phyloP scores from a whole-genome alignment of 2,329 filamentous ascomycete species.

The Akanthomyces uredinophilus region DNA sequence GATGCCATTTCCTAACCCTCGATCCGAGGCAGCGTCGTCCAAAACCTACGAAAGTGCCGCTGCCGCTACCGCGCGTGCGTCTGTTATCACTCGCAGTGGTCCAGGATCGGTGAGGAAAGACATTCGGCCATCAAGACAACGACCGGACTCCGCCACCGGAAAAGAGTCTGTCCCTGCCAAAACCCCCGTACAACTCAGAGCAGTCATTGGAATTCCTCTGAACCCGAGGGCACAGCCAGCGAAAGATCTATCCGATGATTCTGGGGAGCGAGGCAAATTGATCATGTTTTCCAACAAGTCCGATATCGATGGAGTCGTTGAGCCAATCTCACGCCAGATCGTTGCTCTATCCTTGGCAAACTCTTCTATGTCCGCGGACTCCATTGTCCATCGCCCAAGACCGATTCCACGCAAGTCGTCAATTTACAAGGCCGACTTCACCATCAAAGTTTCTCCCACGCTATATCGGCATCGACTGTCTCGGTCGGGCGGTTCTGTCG shows the following conservation, averaged over 20 bases:
- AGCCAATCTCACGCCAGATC: not conserved
- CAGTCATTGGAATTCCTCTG: conserved; percentile 42
- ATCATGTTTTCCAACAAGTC: conserved; percentile 1
- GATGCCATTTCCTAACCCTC: not conserved
- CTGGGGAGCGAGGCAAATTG: conserved; percentile 25
- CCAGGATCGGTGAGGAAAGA: conserved; percentile 23
- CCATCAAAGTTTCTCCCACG: conserved; percentile 38
- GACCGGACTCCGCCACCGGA: conserved; percentile 19
- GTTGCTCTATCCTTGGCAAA: conserved; percentile 2
- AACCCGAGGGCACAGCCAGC: conserved; percentile 35
- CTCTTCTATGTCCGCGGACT: conserved; percentile 21
- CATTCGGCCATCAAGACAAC: conserved; percentile 29
- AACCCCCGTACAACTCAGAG: conserved; percentile 38
- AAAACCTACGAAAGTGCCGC: not conserved
- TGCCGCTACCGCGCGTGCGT: conserved; percentile 13
- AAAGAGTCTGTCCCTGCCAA: conserved; percentile 25
- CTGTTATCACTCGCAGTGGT: conserved; percentile 27
- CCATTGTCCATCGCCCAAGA: conserved; percentile 50
- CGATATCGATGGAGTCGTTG: conserved; percentile 11
- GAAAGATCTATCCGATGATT: conserved; percentile 46
- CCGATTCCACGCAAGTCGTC: conserved; percentile 48
- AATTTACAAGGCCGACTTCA: conserved; percentile 43
- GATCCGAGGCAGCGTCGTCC: not conserved
- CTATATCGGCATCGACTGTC: conserved; percentile 42
- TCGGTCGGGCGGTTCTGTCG: conserved; percentile 44